Evolutionary conservation across 805 yeast species (phyloP), one percentile per base, ranked within the genome.

Genomic region (Pichia scutulata): DNA sequence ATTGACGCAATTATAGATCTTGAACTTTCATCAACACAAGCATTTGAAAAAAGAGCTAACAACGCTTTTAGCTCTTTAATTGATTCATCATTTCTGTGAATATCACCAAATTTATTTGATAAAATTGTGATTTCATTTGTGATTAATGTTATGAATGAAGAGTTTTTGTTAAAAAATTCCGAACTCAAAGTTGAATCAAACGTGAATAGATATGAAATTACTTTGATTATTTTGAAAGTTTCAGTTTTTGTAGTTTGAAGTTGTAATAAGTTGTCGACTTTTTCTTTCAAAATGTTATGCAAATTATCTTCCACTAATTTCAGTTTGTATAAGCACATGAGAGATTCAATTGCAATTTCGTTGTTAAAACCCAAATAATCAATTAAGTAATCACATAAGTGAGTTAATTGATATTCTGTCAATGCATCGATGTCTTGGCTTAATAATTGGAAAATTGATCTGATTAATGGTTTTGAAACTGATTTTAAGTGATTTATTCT

Each of bases 1-100:
- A 71, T 68, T 21, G 71, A 68, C 1, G 77, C 67, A 41, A 79
- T 75, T 40, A 67, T 66, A n/a, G 61, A 64, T 50, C 86, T 71
- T 30, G 80, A 70, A 1, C 65, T 59, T 39, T 80, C 82, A 48
- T 74, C 75, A 23, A 79, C 69, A 55, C 84, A 78, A 0, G 81
- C 73, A 18, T 65, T 64, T 0, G 78, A 72, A 26, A 77, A 61
- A 16, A 76, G 52, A 3, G 46, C 41, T 7, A 77, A 51, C 0
- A 75, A 55, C n/a, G n/a, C n/a, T n/a, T n/a, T n/a, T n/a, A n/a
- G 8, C 22, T 51, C 21, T 50, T 42, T 10, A 55, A 44, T 14
- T 55, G 41, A 7, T 39, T 39, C 21, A 37, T 37, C 14, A 50
- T 18, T 40, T 50, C 23, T 45, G 33, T 1, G 44, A 51, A 24